These are phyloP conservation scores for Epichloe sp. DNA, from an alignment of 2,329 filamentous ascomycete genomes.

Conservation along the genomic window DNA sequence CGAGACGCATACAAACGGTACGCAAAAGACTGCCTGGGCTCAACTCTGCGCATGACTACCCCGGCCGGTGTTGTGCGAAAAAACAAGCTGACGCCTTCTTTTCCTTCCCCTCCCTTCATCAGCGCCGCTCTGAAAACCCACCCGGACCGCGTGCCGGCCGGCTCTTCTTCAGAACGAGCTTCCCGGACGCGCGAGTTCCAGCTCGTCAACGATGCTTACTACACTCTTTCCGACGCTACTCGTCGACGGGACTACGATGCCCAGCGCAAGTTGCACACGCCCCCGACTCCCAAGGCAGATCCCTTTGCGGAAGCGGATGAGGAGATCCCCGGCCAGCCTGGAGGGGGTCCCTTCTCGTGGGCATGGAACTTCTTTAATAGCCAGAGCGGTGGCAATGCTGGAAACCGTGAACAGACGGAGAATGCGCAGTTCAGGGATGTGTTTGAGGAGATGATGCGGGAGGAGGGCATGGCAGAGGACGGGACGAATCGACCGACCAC, in stretches of 20 bases:
- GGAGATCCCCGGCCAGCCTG: constrained; percentile 29
- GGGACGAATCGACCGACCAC: constrained; percentile 45
- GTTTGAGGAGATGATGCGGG: constrained; percentile 81
- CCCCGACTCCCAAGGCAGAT: constrained; percentile 16
- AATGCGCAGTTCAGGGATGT: constrained; percentile 77
- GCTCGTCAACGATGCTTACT: constrained; percentile 86
- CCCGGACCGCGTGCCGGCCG: constrained; percentile 73
- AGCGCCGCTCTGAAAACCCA: constrained; percentile 85
- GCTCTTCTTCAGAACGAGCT: constrained; percentile 74
- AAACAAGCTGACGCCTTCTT: too few species aligned
- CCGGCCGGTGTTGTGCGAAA: too few species aligned
- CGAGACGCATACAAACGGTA: constrained; percentile 90
- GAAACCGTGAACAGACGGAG: constrained; percentile 39
- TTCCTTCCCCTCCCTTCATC: background rate
- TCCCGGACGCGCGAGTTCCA: constrained; percentile 80
- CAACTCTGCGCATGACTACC: too few species aligned
- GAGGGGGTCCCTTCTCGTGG: constrained; percentile 57
- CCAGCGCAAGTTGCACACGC: constrained; percentile 30
- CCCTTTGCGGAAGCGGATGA: constrained; percentile 35
- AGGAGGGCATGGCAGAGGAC: constrained; percentile 71
- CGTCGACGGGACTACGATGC: constrained; percentile 77
- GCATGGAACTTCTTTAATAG: constrained; percentile 50
- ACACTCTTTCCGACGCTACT: constrained; percentile 67
- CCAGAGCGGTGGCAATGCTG: constrained; percentile 14
- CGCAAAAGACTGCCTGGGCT: constrained; percentile 2